These are phyloP conservation scores for Podila horticola DNA, from an alignment of 192 early-diverging fungal genomes.

Conservation along the genomic window DNA sequence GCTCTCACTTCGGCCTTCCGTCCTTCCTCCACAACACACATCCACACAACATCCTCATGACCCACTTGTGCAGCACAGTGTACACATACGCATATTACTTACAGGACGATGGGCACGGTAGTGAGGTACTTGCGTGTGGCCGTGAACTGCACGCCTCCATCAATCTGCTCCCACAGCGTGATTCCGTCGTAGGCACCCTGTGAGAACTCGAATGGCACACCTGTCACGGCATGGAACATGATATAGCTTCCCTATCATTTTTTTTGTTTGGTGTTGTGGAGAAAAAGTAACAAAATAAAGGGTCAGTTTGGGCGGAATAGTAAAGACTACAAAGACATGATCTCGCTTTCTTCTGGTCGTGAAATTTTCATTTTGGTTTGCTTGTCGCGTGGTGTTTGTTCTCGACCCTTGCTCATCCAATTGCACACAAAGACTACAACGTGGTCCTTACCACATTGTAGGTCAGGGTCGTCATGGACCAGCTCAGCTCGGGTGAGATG, in stretches of 20 bases:
- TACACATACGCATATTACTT: conserved; percentile 52
- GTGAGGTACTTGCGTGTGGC: conserved; percentile 97
- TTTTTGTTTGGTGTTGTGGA: neutral
- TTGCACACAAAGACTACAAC: no score
- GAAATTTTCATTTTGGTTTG: no score
- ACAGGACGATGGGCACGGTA: conserved; percentile 92
- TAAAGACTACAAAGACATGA: no score
- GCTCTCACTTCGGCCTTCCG: no score
- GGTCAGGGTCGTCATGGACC: conserved; percentile 94
- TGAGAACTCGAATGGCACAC: conserved; percentile 93
- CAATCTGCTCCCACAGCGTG: conserved; percentile 99
- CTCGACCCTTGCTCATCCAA: neutral
- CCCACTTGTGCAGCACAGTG: neutral
- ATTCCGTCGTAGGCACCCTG: conserved; percentile 93
- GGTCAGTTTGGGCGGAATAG: neutral
- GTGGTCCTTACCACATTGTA: conserved; percentile 82
- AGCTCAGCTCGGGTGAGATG: conserved; percentile 91
- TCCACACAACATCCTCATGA: neutral
- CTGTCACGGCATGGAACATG: conserved; percentile 97
- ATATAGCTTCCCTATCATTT: conserved; percentile 82
- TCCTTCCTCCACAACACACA: no score
- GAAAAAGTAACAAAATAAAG: neutral
- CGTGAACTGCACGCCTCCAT: conserved; percentile 96
- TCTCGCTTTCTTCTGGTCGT: no score
- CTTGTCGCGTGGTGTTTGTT: neutral